A percentile compares a stretch with the other conserved stretches of the same genome.
phyloP scores from a whole-genome alignment of 306 rosid species.

The Hippophae gyantsensis region DNA sequence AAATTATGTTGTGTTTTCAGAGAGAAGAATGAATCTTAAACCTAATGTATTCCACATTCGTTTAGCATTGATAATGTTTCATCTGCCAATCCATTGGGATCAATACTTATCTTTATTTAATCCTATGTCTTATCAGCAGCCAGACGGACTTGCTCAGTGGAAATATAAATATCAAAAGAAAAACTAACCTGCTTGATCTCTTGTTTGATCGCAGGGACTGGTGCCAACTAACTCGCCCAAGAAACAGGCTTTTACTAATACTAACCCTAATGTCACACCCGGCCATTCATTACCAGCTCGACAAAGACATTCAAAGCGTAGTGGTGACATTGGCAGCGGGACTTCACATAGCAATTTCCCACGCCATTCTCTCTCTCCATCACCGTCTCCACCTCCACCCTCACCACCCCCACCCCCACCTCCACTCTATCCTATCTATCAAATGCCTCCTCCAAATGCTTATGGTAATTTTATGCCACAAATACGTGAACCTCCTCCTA shows the following conservation, averaged over 20 bases:
- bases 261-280: conserved; percentile 32
- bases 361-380: conserved; percentile 32
- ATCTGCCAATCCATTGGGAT: neutral
- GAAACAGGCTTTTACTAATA: conserved; percentile 32
- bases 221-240: conserved; percentile 30
- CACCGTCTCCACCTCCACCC: conserved; percentile 20
- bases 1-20: neutral
- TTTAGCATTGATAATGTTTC: neutral
- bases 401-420: conserved; percentile 12
- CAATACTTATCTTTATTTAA: neutral
- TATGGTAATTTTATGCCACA: conserved; percentile 36
- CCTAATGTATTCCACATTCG: neutral
- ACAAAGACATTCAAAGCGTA: conserved; percentile 38
- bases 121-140: neutral
- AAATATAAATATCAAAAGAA: neutral
- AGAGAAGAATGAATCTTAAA: neutral
- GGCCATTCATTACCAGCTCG: conserved; percentile 37
- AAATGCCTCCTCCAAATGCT: conserved; percentile 28
- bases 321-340: conserved; percentile 26
- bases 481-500: conserved; percentile 39
- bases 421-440: conserved; percentile 52
- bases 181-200: conserved; percentile 21
- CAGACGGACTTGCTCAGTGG: neutral
- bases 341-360: conserved; percentile 32
- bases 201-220: conserved; percentile 41